These are phyloP conservation scores for Trichothecium roseum DNA, from an alignment of 2,329 filamentous ascomycete genomes.

Conservation along the genomic window DNA sequence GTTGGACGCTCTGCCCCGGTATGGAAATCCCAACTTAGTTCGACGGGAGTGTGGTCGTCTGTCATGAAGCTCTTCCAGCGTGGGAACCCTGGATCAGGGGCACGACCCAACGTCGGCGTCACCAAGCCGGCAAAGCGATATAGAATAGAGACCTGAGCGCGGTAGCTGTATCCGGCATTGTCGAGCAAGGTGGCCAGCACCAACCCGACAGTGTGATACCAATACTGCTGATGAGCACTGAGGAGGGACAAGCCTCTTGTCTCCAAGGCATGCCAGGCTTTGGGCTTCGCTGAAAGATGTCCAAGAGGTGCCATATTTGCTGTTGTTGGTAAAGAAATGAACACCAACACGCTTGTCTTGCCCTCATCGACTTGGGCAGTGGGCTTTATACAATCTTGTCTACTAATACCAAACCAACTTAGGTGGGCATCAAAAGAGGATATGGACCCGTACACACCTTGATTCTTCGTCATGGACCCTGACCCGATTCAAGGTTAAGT, in stretches of 20 bases:
- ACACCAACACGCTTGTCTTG: too few relatives aligned
- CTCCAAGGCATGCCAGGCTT: neutral
- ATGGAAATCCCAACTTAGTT: constrained; percentile 26
- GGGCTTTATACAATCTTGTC: too few relatives aligned
- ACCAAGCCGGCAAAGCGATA: neutral
- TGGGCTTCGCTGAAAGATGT: constrained; percentile 2
- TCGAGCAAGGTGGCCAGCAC: constrained; percentile 2
- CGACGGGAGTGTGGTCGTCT: constrained; percentile 24
- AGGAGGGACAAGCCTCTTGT: neutral
- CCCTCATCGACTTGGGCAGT: too few relatives aligned
- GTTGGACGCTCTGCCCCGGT: constrained; percentile 10
- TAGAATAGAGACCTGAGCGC: neutral
- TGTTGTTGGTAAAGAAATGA: too few relatives aligned
- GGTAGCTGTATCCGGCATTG: constrained; percentile 1
- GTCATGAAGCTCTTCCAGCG: constrained; percentile 28
- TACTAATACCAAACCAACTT: too few relatives aligned
- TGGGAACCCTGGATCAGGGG: neutral
- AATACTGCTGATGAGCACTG: constrained; percentile 1
- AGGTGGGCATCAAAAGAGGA: too few relatives aligned
- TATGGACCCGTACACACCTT: too few relatives aligned
- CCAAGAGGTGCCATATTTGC: too few relatives aligned
- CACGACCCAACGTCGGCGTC: neutral
- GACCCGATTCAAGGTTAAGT: too few relatives aligned
- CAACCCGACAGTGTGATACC: constrained; percentile 2
- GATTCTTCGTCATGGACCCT: too few relatives aligned